Evolutionary conservation across 352 stramenopile species (phyloP), one percentile per base, ranked within the genome.

Genomic region (Globisporangium iwayamae): DNA sequence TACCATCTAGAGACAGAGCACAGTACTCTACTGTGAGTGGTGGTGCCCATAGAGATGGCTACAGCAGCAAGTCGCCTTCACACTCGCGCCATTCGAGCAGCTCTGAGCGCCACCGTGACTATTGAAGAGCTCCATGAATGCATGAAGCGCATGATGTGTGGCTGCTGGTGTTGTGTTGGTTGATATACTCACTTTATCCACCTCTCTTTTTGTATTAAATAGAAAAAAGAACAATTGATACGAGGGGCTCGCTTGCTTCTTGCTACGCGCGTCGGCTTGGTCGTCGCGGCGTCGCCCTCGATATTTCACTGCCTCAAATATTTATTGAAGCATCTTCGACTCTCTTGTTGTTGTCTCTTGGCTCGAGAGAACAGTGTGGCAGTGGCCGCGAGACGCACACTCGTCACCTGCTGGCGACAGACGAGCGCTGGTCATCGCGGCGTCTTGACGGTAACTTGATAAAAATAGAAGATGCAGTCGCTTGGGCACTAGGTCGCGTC

Each of bases 141-240:
- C 38, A 43, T 18, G 4, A 8, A 36, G 4, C 48, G 10, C 48
- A 34, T 22, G 18, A 34, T 22, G 18, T 4, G 28, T 55, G 25
- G 10, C 34, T 36, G 20, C 8, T 16, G 16, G 1, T 57, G 51
- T 32, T 11, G 1, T 45, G 10, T 16, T 61, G 36, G 41, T 25
- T 43, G 25, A 66, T 52, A 59, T 18, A 56, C 51, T 58, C 48
- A n/a, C 51, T 57, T 51, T 58, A 39, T 54, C 25, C 41, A 28
- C 14, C 13, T 46, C 39, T 46, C 39, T 36, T 22, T 55, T 48
- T 39, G 63, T 30, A 70, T 76, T 70, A 64, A 64, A 75, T 75
- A 78, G 70, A 76, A 71, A 75, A 71, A 74, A 75, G 25, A 28
- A 70, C 58, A 76, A 66, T 64, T 65, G 28, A 56, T 43, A 61